These are phyloP conservation scores for Nidula microcarpa DNA, from an alignment of 768 basidiomycete species.

Conservation along the genomic window DNA sequence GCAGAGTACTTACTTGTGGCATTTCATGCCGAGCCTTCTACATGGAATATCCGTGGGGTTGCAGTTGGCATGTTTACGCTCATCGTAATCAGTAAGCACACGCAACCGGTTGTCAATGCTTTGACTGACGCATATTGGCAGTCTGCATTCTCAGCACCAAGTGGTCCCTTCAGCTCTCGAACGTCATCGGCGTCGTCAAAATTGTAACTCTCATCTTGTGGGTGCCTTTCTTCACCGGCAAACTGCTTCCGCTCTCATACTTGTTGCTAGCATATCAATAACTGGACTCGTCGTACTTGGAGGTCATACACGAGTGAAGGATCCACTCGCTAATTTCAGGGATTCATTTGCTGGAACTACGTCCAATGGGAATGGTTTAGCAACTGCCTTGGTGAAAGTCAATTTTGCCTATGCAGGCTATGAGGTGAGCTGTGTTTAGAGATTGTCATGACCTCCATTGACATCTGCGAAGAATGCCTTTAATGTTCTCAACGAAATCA, in stretches of 20 bases:
- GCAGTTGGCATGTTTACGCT: slow-evolving; percentile 28
- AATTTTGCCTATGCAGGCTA: slow-evolving; percentile 35
- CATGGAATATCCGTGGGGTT: slow-evolving; percentile 30
- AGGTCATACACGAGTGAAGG: slow-evolving; percentile 50
- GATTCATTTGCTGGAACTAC: slow-evolving; percentile 56
- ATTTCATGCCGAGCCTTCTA: slow-evolving; percentile 19
- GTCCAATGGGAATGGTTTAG: slow-evolving; percentile 40
- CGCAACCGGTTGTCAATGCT: not conserved
- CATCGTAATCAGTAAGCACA: slow-evolving; percentile 22
- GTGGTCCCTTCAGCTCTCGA: slow-evolving; percentile 34
- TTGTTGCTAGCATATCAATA: slow-evolving; percentile 36
- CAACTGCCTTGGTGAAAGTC: slow-evolving; percentile 31
- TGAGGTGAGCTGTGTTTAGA: slow-evolving; percentile 19
- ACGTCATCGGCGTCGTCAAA: slow-evolving; percentile 29
- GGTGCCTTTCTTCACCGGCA: not conserved
- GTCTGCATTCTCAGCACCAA: slow-evolving; percentile 29
- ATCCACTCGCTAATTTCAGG: slow-evolving; percentile 56
- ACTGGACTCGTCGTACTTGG: slow-evolving; percentile 60
- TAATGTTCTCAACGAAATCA: slow-evolving; percentile 42
- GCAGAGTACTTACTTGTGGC: slow-evolving; percentile 32
- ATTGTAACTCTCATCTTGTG: slow-evolving; percentile 25
- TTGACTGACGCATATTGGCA: slow-evolving; percentile 1
- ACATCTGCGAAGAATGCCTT: slow-evolving; percentile 29
- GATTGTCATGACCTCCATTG: not conserved
- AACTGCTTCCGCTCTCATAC: not conserved